phyloP scores from a whole-genome alignment of 2,329 filamentous ascomycete genomes.

The Aspergillus sp. region DNA sequence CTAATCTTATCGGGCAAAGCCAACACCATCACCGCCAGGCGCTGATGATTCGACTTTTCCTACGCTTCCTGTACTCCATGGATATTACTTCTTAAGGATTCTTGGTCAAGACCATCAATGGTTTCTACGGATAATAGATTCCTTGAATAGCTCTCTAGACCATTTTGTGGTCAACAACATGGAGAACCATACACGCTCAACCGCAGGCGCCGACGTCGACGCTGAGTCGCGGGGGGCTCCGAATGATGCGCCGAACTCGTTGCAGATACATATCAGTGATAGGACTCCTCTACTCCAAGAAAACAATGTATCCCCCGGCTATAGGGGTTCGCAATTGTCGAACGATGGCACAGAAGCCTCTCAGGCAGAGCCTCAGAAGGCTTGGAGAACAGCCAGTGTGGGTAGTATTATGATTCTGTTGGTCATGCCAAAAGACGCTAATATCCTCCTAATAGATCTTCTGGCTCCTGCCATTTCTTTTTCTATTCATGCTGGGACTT shows the following conservation, averaged over 20 bases:
- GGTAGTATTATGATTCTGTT: conserved; percentile 11
- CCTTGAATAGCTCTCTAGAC: background rate
- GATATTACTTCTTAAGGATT: no score
- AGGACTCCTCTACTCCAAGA: conserved; percentile 16
- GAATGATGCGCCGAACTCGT: conserved; percentile 8
- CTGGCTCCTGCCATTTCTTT: conserved; percentile 75
- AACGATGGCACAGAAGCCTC: conserved; percentile 15
- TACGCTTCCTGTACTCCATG: background rate
- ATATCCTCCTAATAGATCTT: conserved; percentile 49
- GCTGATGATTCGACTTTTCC: no score
- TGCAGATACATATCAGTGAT: conserved; percentile 17
- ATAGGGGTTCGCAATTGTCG: conserved; percentile 2
- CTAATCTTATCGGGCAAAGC: background rate
- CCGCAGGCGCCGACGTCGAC: conserved; percentile 26
- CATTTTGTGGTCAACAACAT: conserved; percentile 10
- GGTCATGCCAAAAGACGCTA: background rate
- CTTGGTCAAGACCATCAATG: no score
- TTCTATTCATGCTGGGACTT: conserved; percentile 75
- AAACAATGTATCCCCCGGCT: conserved; percentile 1
- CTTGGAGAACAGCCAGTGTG: conserved; percentile 45
- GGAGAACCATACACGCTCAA: conserved; percentile 28
- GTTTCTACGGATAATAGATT: background rate
- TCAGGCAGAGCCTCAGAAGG: conserved; percentile 19
- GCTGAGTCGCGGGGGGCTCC: conserved; percentile 14
- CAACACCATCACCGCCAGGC: background rate